Percentiles rank a stretch among this genome's conserved stretches.
These are phyloP conservation scores for Pichia sp. DNA, from an alignment of 1,139 yeast genomes.

Conservation along the genomic window DNA sequence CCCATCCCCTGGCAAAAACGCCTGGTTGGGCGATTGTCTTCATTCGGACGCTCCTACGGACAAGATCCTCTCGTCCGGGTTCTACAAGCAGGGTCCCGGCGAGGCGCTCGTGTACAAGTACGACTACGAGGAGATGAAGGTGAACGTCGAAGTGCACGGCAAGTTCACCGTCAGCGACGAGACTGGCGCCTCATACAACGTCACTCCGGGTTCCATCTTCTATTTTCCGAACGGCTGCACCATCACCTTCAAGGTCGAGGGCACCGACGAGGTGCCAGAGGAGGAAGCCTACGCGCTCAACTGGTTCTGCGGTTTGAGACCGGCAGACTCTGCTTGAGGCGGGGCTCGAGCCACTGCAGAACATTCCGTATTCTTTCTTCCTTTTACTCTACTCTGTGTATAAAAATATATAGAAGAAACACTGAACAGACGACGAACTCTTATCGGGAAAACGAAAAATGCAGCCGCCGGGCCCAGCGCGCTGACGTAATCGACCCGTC, in stretches of 20 bases:
- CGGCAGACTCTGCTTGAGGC: slow-evolving; percentile 32
- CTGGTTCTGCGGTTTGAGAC: slow-evolving; percentile 64
- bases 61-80: slow-evolving; percentile 58
- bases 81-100: slow-evolving; percentile 65
- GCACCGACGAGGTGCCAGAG: slow-evolving; percentile 32
- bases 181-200: slow-evolving; percentile 54
- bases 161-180: slow-evolving; percentile 60
- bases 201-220: slow-evolving; percentile 63
- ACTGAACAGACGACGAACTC: neutral
- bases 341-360: slow-evolving; percentile 14
- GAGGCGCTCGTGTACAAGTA: slow-evolving; percentile 63
- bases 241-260: slow-evolving; percentile 54
- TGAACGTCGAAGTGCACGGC: slow-evolving; percentile 63
- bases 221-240: slow-evolving; percentile 66
- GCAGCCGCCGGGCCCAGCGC: neutral
- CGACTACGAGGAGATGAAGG: slow-evolving; percentile 67
- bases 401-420: neutral
- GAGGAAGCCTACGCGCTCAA: slow-evolving; percentile 58
- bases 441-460: too few species aligned
- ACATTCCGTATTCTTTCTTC: slow-evolving; percentile 10
- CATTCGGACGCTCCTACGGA: slow-evolving; percentile 56
- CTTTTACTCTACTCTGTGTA: neutral
- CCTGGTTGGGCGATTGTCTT: slow-evolving; percentile 63
- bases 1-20: slow-evolving; percentile 44
- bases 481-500: slow-evolving; percentile 8